Percentiles rank a stretch among this genome's conserved stretches.
phyloP scores from a whole-genome alignment of 768 basidiomycete species.

The Podaxis sp. region DNA sequence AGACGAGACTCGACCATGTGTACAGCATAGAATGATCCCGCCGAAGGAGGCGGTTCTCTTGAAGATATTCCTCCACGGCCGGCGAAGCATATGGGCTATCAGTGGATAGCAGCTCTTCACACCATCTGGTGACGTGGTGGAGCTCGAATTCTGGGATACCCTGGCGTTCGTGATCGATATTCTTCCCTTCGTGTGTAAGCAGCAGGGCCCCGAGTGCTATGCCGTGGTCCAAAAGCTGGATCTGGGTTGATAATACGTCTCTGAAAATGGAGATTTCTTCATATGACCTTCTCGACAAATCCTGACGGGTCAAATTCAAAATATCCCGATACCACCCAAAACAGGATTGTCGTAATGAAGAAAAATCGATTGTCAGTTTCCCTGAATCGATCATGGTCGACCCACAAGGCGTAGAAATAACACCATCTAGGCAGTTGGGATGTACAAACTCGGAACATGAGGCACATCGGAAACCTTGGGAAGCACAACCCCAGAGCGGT shows the following conservation, averaged over 20 bases:
- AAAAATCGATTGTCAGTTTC: constrained; percentile 52
- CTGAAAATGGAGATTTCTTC: constrained; percentile 71
- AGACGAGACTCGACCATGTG: constrained; percentile 65
- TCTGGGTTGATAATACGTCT: constrained; percentile 63
- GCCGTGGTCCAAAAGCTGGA: constrained; percentile 67
- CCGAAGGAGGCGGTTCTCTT: constrained; percentile 43
- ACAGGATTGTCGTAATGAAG: constrained; percentile 57
- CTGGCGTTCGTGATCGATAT: constrained; percentile 28
- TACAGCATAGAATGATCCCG: constrained; percentile 55
- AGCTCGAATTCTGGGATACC: constrained; percentile 59
- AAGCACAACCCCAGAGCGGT: constrained; percentile 72
- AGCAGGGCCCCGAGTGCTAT: constrained; percentile 64
- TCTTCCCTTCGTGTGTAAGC: constrained; percentile 38
- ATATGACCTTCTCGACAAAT: constrained; percentile 48
- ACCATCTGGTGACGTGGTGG: constrained; percentile 49
- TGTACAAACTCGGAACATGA: constrained; percentile 66
- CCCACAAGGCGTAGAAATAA: constrained; percentile 39
- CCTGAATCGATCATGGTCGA: constrained; percentile 37
- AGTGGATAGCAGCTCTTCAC: constrained; percentile 49
- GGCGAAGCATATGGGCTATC: constrained; percentile 42
- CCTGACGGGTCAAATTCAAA: constrained; percentile 38
- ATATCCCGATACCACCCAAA: constrained; percentile 49
- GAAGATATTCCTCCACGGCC: constrained; percentile 51
- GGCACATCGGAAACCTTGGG: constrained; percentile 65
- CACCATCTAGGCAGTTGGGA: constrained; percentile 40